Base-by-base conservation (phyloP, 2,329 filamentous ascomycete species). In the Diaporthe humulicola region DNA sequence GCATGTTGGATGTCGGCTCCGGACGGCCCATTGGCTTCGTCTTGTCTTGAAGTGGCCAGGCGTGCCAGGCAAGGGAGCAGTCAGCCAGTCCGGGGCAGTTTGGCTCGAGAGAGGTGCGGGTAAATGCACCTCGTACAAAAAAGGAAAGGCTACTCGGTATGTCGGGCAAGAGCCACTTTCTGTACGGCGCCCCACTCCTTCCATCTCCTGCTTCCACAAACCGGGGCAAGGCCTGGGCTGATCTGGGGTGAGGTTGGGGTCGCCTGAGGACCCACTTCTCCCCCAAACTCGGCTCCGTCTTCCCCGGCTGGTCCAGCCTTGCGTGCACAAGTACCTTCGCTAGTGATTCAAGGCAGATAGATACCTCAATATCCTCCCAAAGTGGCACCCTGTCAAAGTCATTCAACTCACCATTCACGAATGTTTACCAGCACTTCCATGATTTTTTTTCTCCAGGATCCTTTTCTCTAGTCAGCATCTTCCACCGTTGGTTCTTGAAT, bases 201-300 rank as follows among this genome's bases (percentile, higher is more conserved):
- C 58, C 15, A 30, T 30, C 38, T 25, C 60, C 19, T 22, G 36
- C 60, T 48, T 45, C 4, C 60, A 33, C 15, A 66, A 22, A 25
- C 60, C 15, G 45, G 42, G 61, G 61, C 30, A 19, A 14, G 45
- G 45, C 19, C 64, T 67, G 64, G 64, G 56, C 22, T 52, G 36
- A 48, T 48, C 73, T 58, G 50, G 73, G 58, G 48, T 74, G 57
- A 61, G 56, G 48, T 71, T 72, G 66, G 69, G 57, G 70, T 67
- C 14, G 33, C 12, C 30, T 45, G 52, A 52, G 28, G 38, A 50
- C 60, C 73, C 70, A 60, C 70, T 54, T n/a, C 14, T 54, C 2
- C 42, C 50, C 70, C 45, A 56, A 73, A 36, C 54, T 69, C 70
- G 73, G 73, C 70, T 75, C 73, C 77, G 77, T 61, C 72, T 72